Percentiles rank a stretch among this genome's conserved stretches.
phyloP scores from a whole-genome alignment of 768 basidiomycete species.

The Calvatia gigantea region DNA sequence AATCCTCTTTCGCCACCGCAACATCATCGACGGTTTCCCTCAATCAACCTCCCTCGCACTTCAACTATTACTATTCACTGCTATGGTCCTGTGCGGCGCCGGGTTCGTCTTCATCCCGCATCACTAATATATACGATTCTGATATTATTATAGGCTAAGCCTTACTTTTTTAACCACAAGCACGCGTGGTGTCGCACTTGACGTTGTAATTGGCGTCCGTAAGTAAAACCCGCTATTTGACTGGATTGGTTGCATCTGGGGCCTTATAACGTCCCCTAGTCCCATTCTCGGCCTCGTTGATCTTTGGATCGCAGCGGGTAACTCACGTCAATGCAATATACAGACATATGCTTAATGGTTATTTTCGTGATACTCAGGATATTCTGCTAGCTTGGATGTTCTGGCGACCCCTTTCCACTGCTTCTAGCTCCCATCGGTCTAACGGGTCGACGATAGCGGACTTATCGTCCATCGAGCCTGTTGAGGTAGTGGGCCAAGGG shows the following conservation, averaged over 20 bases:
- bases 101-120: not conserved
- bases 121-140: not conserved
- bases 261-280: not conserved
- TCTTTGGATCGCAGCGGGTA: conserved; percentile 9
- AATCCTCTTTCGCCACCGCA: conserved; percentile 1
- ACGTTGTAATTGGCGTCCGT: conserved; percentile 4
- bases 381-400: conserved; percentile 2
- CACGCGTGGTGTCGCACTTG: not conserved
- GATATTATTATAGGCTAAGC: not conserved
- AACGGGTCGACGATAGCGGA: not conserved
- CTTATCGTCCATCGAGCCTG: not conserved
- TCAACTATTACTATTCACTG: conserved; percentile 1
- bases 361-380: not conserved
- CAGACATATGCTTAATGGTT: not conserved
- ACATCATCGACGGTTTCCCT: not conserved
- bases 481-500: not conserved
- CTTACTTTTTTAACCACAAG: conserved; percentile 1
- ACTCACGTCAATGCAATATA: not conserved
- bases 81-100: not conserved
- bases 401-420: not conserved
- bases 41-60: conserved; percentile 2
- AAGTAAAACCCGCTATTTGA: not conserved
- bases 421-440: not conserved
- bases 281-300: not conserved
- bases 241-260: not conserved